Percentiles rank a stretch among this genome's conserved stretches.
phyloP scores from a whole-genome alignment of 768 basidiomycete genomes.

The Amanita fuliginea region DNA sequence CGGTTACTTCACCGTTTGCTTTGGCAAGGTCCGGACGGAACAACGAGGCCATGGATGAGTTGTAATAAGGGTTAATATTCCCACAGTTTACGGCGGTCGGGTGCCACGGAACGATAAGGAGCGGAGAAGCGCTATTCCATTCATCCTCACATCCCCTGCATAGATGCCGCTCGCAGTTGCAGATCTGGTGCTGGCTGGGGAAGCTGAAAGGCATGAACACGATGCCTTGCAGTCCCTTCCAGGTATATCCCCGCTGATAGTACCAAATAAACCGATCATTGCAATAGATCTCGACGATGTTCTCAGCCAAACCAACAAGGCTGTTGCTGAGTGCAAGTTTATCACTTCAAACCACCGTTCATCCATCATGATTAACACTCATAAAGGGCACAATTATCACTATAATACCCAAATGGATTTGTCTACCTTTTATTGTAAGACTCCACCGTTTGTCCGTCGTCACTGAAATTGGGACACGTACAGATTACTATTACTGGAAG shows the following conservation, averaged over 20 bases:
- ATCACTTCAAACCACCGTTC: not conserved
- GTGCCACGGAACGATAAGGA: no score
- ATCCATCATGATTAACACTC: not conserved
- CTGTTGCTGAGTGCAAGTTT: constrained; percentile 44
- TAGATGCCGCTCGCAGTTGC: constrained; percentile 20
- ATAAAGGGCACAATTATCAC: constrained; percentile 52
- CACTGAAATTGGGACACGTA: not conserved
- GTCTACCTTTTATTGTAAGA: constrained; percentile 52
- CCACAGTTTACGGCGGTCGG: not conserved
- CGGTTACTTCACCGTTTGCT: constrained; percentile 23
- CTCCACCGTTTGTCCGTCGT: not conserved
- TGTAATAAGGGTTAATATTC: not conserved
- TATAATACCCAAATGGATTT: constrained; percentile 47
- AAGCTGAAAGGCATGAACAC: constrained; percentile 6
- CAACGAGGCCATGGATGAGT: constrained; percentile 13
- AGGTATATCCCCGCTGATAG: constrained; percentile 13
- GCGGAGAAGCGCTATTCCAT: no score
- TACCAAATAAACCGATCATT: constrained; percentile 29
- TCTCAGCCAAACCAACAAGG: constrained; percentile 47
- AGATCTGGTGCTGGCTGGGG: constrained; percentile 10
- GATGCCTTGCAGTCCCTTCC: constrained; percentile 9
- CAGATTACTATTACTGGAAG: constrained; percentile 74
- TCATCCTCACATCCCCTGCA: no score
- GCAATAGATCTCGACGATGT: constrained; percentile 65
- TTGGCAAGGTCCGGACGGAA: constrained; percentile 30